A percentile compares a stretch with the other conserved stretches of the same genome.
Evolutionary conservation across 2,329 filamentous ascomycete species (phyloP).

Genomic region (Catunica adiposa): DNA sequence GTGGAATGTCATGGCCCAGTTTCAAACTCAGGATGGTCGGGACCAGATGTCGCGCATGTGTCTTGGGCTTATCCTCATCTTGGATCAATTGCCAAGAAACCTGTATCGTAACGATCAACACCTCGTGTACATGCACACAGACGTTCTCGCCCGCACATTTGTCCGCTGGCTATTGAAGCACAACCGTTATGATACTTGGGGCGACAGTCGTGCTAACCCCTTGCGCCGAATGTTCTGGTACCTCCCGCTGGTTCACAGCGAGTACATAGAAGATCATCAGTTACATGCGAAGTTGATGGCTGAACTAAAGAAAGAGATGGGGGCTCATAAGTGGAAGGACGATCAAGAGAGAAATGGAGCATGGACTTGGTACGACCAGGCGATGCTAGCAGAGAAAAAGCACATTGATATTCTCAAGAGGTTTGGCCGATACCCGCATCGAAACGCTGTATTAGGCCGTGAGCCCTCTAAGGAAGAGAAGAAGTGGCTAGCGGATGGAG

Average conservation of each 20-base stretch:
- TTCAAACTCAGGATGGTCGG: too few relatives aligned
- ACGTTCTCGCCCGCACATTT: slow-evolving; percentile 34
- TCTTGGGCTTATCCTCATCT: slow-evolving; percentile 37
- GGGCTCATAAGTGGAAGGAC: neutral
- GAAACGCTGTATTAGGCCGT: slow-evolving; percentile 35
- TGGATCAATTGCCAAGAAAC: slow-evolving; percentile 49
- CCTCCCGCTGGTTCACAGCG: slow-evolving; percentile 43
- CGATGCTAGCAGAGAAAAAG: slow-evolving; percentile 21
- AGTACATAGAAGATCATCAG: slow-evolving; percentile 31
- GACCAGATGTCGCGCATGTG: slow-evolving; percentile 20
- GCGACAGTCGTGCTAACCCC: slow-evolving; percentile 19
- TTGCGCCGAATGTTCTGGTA: slow-evolving; percentile 38
- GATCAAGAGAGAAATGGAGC: slow-evolving; percentile 16
- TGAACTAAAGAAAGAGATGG: slow-evolving; percentile 17
- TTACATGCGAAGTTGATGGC: slow-evolving; percentile 20
- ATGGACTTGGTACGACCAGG: neutral
- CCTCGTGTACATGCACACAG: slow-evolving; percentile 37
- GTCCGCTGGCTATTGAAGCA: slow-evolving; percentile 16
- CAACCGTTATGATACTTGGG: slow-evolving; percentile 18
- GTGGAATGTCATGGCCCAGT: too few relatives aligned
- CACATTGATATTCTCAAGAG: slow-evolving; percentile 33
- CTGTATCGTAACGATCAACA: slow-evolving; percentile 35
- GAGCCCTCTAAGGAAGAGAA: slow-evolving; percentile 32
- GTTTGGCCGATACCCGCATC: slow-evolving; percentile 44
- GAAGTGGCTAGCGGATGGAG: slow-evolving; percentile 31